Base-by-base conservation (phyloP, 73 alveolate genomes). In the Tetrahymena malaccensis region DNA sequence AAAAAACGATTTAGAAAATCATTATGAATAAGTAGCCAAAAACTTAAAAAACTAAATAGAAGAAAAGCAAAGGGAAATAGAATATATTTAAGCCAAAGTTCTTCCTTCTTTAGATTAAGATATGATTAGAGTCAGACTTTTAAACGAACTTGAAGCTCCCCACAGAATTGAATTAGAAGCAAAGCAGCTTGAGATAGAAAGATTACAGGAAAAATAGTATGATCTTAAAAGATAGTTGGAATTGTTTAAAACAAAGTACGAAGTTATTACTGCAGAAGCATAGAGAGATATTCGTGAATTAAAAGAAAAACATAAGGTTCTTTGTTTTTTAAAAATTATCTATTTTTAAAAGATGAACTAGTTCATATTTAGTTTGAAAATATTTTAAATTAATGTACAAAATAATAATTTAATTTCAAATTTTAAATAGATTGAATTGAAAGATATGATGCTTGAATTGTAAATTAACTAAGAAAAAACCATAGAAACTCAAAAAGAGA, bases 91-190 rank as follows among this genome's bases (percentile, higher is more conserved):
- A 34, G 56, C 95, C 0, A 96, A 97, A 55, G 94, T 97, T 96
- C 95, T 97, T 93, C 97, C 97, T 19, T 98, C 98, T 34, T 58
- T 97, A 13, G 99, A 97, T 93, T 84, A 94, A 33, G 99, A 97
- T 94, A 94, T 96, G 25, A 93, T 97, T 10, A 94, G 99, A 33
- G 84, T 97, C 56, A 97, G 95, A 58, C 97, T 96, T 1, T 50
- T 85, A 27, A 96, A 97, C 43, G 99, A 97, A 34, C 43, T 96
- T 16, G 99, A 97, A 94, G 96, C 96, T 21, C 96, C 97, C 35
- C 96, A 93, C 50, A 94, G 97, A 96, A 35, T 96, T 16, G 98
- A 85, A 34, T 12, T 97, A 19, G 99, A 97, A 93, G 96, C 95
- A 10, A 96, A 96, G 44, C 95, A 95, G 22, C 84, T 83, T 12